Conservation (phyloP, 306 rosid genomes). For the Trifolium subterraneum region DNA sequence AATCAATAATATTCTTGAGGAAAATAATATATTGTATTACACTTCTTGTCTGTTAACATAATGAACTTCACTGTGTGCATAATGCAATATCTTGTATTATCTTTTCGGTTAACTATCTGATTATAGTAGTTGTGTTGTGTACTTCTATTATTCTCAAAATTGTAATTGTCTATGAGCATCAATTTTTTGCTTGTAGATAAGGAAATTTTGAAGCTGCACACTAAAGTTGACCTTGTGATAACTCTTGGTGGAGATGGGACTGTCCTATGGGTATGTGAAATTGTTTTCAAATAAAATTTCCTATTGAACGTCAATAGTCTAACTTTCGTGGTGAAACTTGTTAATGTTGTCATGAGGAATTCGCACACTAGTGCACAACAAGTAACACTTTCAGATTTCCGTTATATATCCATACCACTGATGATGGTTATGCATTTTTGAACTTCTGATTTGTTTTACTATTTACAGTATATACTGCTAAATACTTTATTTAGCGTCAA, state of each 20-base stretch:
- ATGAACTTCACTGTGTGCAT: constrained; percentile 21
- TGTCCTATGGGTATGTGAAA: constrained; percentile 83
- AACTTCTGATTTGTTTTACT: constrained; percentile 19
- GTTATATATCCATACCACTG: constrained; percentile 16
- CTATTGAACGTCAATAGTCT: constrained; percentile 14
- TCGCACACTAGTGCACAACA: not conserved
- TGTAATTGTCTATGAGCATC: constrained; percentile 31
- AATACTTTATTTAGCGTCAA: constrained; percentile 18
- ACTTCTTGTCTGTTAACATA: constrained; percentile 25
- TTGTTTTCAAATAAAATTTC: constrained; percentile 38
- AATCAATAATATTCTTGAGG: constrained; percentile 5
- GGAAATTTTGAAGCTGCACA: constrained; percentile 70
- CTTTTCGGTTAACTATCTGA: constrained; percentile 29
- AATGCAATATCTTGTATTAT: constrained; percentile 28
- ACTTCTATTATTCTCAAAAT: constrained; percentile 24
- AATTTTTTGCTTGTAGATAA: constrained; percentile 55
- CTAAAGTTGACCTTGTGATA: constrained; percentile 88
- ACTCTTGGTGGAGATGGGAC: constrained; percentile 99
- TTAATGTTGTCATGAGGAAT: constrained; percentile 15
- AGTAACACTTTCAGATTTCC: constrained; percentile 28
- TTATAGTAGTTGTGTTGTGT: not conserved
- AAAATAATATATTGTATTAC: constrained; percentile 24
- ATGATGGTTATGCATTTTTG: constrained; percentile 11
- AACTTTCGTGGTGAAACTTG: constrained; percentile 31
- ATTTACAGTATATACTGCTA: constrained; percentile 23